Conservation (phyloP, 1,284 basidiomycete species). For the Cryptococcus jaspeensis region DNA sequence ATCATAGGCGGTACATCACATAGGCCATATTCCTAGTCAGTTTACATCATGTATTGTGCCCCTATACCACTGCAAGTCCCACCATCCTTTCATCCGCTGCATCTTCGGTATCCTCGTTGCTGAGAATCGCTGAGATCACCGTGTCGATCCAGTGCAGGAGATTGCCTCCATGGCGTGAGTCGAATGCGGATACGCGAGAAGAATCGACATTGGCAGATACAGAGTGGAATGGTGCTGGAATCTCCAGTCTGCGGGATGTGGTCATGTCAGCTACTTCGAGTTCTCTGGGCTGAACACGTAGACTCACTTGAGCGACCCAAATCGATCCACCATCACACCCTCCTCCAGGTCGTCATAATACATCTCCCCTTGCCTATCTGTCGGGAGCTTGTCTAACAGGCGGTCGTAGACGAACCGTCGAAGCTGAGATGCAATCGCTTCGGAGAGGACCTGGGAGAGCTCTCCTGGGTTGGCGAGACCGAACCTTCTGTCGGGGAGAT, state of each 20-base stretch:
- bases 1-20: too few relatives aligned
- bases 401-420: conserved; percentile 4
- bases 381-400: conserved; percentile 9
- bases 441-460: conserved; percentile 22
- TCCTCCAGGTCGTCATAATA: conserved; percentile 38
- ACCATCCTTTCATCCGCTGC: too few relatives aligned
- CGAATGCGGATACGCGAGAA: not conserved
- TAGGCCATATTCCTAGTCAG: too few relatives aligned
- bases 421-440: conserved; percentile 28
- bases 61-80: too few relatives aligned
- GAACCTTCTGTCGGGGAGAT: conserved; percentile 28
- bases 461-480: conserved; percentile 28
- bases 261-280: not conserved
- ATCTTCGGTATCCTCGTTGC: too few relatives aligned
- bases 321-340: conserved; percentile 14
- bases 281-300: not conserved
- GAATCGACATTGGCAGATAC: conserved; percentile 4
- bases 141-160: not conserved
- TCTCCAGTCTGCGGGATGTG: conserved; percentile 2
- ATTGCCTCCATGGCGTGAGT: conserved; percentile 5
- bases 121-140: not conserved
- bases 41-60: too few relatives aligned
- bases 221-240: conserved; percentile 14
- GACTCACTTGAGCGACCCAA: conserved; percentile 23
- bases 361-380: conserved; percentile 4